phyloP scores from a whole-genome alignment of 805 yeast species.

The Spencermartinsiella europaea region DNA sequence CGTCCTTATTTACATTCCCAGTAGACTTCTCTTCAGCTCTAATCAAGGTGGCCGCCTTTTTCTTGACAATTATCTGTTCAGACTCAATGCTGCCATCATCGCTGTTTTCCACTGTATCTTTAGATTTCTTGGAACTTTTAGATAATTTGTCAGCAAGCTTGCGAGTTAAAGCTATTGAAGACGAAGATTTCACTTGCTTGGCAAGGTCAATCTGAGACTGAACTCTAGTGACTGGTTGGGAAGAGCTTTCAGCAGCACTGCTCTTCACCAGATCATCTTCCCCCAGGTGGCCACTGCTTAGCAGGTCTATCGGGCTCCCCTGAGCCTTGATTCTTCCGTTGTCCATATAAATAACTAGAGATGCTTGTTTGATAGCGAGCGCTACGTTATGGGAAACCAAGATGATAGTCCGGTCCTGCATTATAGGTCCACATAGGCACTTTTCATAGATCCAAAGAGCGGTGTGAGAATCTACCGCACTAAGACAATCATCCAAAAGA shows the following conservation, averaged over 20 bases:
- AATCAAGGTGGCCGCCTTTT: conserved; percentile 49
- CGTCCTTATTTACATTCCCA: conserved; percentile 70
- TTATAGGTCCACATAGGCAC: conserved; percentile 81
- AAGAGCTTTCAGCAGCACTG: conserved; percentile 28
- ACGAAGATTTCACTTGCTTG: conserved; percentile 74
- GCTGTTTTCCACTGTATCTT: conserved; percentile 6
- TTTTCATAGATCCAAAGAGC: conserved; percentile 88
- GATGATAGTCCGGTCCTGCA: conserved; percentile 79
- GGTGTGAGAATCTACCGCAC: conserved; percentile 96
- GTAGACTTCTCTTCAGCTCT: conserved; percentile 78
- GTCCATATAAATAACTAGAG: conserved; percentile 71
- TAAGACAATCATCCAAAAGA: conserved; percentile 86
- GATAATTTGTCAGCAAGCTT: conserved; percentile 90
- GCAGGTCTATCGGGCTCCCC: conserved; percentile 59
- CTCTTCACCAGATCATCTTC: conserved; percentile 77
- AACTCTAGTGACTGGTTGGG: conserved; percentile 42
- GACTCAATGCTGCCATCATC: conserved; percentile 30
- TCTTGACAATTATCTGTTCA: conserved; percentile 31
- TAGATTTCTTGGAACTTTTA: conserved; percentile 8
- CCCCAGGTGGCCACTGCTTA: neutral
- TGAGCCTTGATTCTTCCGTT: conserved; percentile 74
- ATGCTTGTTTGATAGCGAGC: conserved; percentile 76
- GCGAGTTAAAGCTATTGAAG: conserved; percentile 38
- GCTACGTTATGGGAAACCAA: conserved; percentile 93
- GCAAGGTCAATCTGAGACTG: conserved; percentile 47